Conservation (phyloP, 2,329 filamentous ascomycete genomes). For the Aspergillus melleus region DNA sequence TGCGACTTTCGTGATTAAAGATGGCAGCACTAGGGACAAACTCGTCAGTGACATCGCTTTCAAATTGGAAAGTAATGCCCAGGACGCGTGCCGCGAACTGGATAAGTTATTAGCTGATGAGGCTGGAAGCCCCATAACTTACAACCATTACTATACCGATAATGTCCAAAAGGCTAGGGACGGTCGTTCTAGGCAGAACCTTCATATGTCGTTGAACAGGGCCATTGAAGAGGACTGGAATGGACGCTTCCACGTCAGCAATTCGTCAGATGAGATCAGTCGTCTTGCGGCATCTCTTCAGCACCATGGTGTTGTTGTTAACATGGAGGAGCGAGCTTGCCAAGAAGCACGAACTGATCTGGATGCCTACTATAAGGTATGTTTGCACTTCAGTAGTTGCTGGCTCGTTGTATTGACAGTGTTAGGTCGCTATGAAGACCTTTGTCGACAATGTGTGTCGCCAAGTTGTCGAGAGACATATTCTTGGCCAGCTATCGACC, state of each 20-base stretch:
- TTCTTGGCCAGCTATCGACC: background rate
- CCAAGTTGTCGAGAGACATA: conserved; percentile 24
- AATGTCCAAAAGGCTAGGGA: conserved; percentile 28
- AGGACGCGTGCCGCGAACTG: conserved; percentile 12
- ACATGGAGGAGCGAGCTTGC: conserved; percentile 23
- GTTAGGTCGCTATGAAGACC: conserved; percentile 24
- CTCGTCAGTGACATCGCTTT: background rate
- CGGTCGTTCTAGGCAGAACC: background rate
- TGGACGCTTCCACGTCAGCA: conserved; percentile 6
- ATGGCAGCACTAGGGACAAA: conserved; percentile 2
- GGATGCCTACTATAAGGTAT: conserved; percentile 27
- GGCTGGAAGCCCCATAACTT: conserved; percentile 29
- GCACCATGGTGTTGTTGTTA: conserved; percentile 11
- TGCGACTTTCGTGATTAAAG: conserved; percentile 9
- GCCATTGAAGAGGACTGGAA: conserved; percentile 10
- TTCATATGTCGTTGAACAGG: conserved; percentile 4
- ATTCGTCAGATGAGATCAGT: conserved; percentile 2
- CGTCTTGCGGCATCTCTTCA: conserved; percentile 10
- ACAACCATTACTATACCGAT: conserved; percentile 36
- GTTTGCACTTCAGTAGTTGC: background rate
- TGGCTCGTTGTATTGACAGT: background rate
- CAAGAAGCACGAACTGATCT: conserved; percentile 21
- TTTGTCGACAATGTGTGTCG: conserved; percentile 29
- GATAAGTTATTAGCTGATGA: conserved; percentile 18
- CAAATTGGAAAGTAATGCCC: conserved; percentile 9